phyloP scores from a whole-genome alignment of 441 rosid genomes.

The Eugenia klotzschiana region DNA sequence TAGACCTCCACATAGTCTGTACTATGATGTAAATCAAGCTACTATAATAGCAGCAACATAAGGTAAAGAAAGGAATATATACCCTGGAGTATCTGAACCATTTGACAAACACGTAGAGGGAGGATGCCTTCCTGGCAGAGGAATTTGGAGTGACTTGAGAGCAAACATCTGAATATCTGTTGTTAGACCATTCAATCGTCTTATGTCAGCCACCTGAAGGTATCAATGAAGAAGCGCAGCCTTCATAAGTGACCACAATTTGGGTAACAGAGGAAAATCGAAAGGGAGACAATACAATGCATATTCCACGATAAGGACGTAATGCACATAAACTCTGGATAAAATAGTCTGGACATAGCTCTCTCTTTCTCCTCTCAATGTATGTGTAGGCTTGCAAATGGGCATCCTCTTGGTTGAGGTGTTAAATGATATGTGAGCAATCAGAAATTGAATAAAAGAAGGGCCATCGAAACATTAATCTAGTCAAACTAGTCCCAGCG shows the following conservation, averaged over 20 bases:
- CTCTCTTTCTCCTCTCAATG: background rate
- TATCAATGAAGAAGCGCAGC: background rate
- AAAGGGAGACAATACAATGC: background rate
- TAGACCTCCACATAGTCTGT: background rate
- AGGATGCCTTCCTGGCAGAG: conserved; percentile 64
- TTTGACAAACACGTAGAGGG: conserved; percentile 41
- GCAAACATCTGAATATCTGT: conserved; percentile 73
- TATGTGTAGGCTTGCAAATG: background rate
- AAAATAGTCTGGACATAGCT: background rate
- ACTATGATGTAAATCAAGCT: background rate
- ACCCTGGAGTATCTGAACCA: conserved; percentile 34
- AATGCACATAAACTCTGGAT: background rate
- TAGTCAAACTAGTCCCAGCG: background rate
- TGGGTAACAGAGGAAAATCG: background rate
- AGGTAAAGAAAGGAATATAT: background rate
- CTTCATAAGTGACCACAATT: background rate
- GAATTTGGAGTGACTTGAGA: conserved; percentile 46
- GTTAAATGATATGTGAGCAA: background rate
- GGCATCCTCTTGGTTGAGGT: background rate
- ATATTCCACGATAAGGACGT: background rate
- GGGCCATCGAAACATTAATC: background rate
- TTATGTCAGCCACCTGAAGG: conserved; percentile 49
- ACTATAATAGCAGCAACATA: background rate
- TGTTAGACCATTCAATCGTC: conserved; percentile 50
- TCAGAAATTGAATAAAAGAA: background rate